A percentile compares a stretch with the other conserved stretches of the same genome.
These are phyloP conservation scores for Macrocybe gigantea DNA, from an alignment of 768 basidiomycete genomes.

Conservation along the genomic window DNA sequence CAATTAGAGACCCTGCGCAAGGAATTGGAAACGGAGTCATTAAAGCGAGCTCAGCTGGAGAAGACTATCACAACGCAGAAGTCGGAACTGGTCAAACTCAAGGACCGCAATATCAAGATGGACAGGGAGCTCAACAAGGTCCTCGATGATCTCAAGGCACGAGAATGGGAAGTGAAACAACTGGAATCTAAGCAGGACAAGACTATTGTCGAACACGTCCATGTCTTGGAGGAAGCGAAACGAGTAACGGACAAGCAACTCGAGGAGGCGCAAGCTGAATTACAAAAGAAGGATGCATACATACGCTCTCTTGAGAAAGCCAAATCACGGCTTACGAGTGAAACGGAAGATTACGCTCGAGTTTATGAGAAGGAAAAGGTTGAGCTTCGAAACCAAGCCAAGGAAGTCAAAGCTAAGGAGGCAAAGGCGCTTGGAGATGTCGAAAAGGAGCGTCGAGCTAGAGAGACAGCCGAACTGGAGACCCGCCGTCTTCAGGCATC, in stretches of 20 bases:
- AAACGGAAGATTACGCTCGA: conserved; percentile 76
- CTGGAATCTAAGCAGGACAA: conserved; percentile 88
- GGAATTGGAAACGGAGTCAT: conserved; percentile 68
- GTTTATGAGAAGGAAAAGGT: conserved; percentile 68
- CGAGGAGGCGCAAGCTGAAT: conserved; percentile 70
- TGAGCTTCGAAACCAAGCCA: conserved; percentile 65
- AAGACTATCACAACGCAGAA: conserved; percentile 56
- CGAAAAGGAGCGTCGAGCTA: conserved; percentile 62
- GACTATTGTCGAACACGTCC: conserved; percentile 97
- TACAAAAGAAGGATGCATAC: conserved; percentile 66
- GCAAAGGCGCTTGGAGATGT: conserved; percentile 49
- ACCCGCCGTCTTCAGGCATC: conserved; percentile 56
- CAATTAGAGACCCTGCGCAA: conserved; percentile 67
- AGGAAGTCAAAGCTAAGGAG: conserved; percentile 55
- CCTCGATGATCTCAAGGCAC: conserved; percentile 70
- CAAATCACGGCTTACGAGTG: conserved; percentile 63
- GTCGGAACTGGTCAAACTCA: conserved; percentile 59
- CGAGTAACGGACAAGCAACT: conserved; percentile 90
- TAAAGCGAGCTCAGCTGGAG: conserved; percentile 74
- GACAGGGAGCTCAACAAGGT: conserved; percentile 80
- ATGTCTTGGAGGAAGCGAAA: conserved; percentile 95
- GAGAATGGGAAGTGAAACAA: conserved; percentile 84
- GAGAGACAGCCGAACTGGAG: conserved; percentile 61
- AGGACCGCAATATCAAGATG: conserved; percentile 64
- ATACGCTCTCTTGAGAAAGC: conserved; percentile 87